Evolutionary conservation across 2,329 filamentous ascomycete genomes (phyloP).

Genomic region (Fusarium pininemorale): DNA sequence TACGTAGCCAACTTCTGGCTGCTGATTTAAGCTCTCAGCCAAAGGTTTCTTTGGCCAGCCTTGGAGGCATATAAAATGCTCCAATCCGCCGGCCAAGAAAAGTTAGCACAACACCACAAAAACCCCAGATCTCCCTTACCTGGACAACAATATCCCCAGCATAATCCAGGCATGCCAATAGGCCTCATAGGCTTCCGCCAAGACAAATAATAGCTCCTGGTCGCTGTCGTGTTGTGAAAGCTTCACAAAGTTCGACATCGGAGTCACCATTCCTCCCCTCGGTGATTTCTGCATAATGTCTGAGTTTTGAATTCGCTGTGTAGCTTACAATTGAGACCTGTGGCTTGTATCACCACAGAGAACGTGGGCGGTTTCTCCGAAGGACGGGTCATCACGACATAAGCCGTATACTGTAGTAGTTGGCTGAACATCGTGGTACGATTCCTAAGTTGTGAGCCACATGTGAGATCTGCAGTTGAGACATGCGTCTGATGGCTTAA

Average conservation of each 20-base stretch:
- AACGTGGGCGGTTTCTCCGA: no score
- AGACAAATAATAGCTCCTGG: not conserved
- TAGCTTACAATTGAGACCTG: not conserved
- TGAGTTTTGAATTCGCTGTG: no score
- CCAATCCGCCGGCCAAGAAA: no score
- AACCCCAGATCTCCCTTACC: no score
- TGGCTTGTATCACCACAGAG: not conserved
- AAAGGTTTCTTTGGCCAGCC: no score
- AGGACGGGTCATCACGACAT: not conserved
- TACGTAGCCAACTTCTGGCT: no score
- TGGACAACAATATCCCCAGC: no score
- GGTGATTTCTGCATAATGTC: not conserved
- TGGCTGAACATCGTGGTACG: not conserved
- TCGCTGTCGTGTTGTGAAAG: not conserved
- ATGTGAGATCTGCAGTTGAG: not conserved
- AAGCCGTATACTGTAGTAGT: no score
- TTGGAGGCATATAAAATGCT: no score
- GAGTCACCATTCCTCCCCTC: not conserved
- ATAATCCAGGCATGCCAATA: not conserved
- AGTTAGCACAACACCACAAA: no score
- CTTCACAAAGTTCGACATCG: not conserved
- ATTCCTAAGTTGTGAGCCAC: not conserved
- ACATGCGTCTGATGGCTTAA: not conserved
- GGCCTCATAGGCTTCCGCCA: rapidly evolving
- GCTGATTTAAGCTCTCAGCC: no score